phyloP scores from a whole-genome alignment of 768 basidiomycete genomes.

The Tricholoma bakamatsutake region DNA sequence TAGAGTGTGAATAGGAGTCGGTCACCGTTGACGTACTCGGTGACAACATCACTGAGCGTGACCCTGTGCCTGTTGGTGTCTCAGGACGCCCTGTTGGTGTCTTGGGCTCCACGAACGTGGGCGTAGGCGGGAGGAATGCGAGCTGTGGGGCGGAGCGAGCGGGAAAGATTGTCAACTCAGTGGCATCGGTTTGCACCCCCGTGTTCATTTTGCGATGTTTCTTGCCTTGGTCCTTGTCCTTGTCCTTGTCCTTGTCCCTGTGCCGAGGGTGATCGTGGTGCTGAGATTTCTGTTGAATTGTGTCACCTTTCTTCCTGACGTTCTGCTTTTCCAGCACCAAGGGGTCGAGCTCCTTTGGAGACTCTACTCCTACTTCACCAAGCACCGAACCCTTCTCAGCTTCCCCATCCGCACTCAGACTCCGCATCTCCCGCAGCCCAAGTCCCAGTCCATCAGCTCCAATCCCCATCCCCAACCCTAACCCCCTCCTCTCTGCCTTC shows the following conservation, averaged over 20 bases:
- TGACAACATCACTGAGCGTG: constrained; percentile 48
- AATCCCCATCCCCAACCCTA: neutral
- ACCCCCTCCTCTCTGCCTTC: constrained; percentile 57
- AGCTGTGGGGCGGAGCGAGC: constrained; percentile 52
- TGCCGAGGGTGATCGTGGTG: neutral
- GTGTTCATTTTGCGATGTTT: constrained; percentile 22
- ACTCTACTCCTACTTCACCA: neutral
- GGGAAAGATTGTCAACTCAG: constrained; percentile 19
- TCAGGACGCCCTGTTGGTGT: constrained; percentile 49
- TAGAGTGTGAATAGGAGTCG: constrained; percentile 33
- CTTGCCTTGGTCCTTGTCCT: constrained; percentile 13
- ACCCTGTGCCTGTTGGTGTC: constrained; percentile 25
- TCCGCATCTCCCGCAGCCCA: neutral
- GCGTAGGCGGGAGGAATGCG: constrained; percentile 74
- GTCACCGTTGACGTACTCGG: constrained; percentile 45
- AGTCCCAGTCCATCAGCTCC: constrained; percentile 12
- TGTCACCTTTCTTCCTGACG: neutral
- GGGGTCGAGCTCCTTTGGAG: neutral
- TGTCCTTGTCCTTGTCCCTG: neutral
- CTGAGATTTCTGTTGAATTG: neutral
- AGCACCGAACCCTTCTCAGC: neutral
- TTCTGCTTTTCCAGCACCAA: neutral
- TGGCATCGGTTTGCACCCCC: constrained; percentile 43
- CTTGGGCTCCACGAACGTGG: constrained; percentile 44
- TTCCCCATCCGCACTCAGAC: neutral